Conservation (phyloP, 2,329 filamentous ascomycete genomes). For the Colletotrichum lindemuthianum region DNA sequence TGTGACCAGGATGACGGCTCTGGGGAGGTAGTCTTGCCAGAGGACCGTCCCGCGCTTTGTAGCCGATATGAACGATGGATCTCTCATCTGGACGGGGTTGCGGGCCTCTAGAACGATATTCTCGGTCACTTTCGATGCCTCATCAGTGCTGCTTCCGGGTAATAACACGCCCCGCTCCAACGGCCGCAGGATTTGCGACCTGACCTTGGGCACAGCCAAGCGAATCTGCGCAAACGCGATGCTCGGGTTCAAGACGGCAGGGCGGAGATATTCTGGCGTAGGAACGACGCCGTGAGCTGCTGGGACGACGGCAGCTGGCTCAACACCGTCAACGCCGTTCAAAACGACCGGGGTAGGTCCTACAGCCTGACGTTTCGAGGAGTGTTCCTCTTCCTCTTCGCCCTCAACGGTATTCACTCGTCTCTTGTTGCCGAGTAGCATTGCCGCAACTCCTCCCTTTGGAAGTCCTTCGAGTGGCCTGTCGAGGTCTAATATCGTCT, state of each 20-base stretch:
- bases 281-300: constrained; percentile 69
- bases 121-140: constrained; percentile 71
- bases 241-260: constrained; percentile 85
- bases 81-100: constrained; percentile 80
- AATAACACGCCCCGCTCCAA: constrained; percentile 74
- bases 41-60: constrained; percentile 82
- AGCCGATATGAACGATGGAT: constrained; percentile 85
- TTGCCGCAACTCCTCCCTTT: constrained; percentile 84
- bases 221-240: constrained; percentile 85
- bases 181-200: constrained; percentile 83
- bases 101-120: constrained; percentile 87
- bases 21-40: constrained; percentile 94
- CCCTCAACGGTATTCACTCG: constrained; percentile 79
- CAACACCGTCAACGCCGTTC: constrained; percentile 80
- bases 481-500: constrained; percentile 87
- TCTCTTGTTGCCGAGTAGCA: constrained; percentile 93
- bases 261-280: constrained; percentile 86
- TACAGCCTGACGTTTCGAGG: constrained; percentile 63
- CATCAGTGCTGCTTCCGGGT: constrained; percentile 63
- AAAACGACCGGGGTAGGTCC: constrained; percentile 79
- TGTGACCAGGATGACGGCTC: constrained; percentile 87
- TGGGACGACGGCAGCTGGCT: constrained; percentile 75
- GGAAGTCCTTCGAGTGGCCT: constrained; percentile 95
- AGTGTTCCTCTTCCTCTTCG: constrained; percentile 76
- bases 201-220: constrained; percentile 86